These are phyloP conservation scores for Clarireedia homoeocarpa DNA, from an alignment of 2,329 filamentous ascomycete genomes.

Conservation along the genomic window DNA sequence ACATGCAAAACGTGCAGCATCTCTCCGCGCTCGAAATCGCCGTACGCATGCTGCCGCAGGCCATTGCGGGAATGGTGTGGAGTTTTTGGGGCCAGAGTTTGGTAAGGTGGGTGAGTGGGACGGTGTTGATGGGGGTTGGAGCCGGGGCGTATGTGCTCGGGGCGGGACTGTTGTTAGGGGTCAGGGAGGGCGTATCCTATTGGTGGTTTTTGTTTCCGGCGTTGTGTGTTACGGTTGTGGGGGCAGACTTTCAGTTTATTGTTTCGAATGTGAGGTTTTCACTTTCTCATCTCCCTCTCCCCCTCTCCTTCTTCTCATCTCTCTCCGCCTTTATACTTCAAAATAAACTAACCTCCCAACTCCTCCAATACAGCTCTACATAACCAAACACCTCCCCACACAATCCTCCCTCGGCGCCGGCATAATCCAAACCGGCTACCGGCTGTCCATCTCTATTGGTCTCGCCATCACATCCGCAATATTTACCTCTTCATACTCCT, in stretches of 20 bases:
- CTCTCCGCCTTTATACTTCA: not conserved
- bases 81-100: constrained; percentile 56
- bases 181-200: constrained; percentile 47
- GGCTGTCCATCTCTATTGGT: constrained; percentile 40
- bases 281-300: not conserved
- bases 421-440: constrained; percentile 58
- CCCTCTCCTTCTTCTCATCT: not conserved
- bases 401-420: constrained; percentile 58
- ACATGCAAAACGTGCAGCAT: constrained; percentile 50
- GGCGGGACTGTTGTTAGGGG: constrained; percentile 47
- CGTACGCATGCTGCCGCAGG: constrained; percentile 57
- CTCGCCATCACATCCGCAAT: constrained; percentile 56
- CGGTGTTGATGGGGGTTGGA: constrained; percentile 45
- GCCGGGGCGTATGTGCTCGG: constrained; percentile 34
- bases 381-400: constrained; percentile 54
- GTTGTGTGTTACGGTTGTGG: constrained; percentile 52
- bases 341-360: not conserved
- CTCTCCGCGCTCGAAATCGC: constrained; percentile 45
- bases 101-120: constrained; percentile 57
- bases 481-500: constrained; percentile 27
- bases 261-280: constrained; percentile 50
- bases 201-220: constrained; percentile 60
- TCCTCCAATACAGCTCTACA: constrained; percentile 49
- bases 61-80: constrained; percentile 52
- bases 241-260: constrained; percentile 63